Base-by-base conservation (phyloP, 164 flowering plant genomes). In the Macadamia tetraphylla region DNA sequence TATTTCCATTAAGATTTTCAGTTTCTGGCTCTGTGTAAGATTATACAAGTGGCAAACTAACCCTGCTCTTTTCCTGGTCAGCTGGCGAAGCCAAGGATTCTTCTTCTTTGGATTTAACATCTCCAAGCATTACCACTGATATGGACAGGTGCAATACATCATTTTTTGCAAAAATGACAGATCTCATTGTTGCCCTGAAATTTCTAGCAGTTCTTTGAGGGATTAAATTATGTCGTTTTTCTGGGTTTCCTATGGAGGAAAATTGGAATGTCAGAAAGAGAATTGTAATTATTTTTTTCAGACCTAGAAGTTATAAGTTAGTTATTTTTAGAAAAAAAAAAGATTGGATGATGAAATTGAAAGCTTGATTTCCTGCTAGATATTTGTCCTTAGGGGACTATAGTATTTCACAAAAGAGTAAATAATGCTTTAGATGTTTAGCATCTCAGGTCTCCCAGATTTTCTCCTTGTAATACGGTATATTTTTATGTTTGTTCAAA, bases 21-120 rank as follows among this genome's bases (percentile, higher is more conserved):
- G n/a, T 65, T 64, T 42, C 66, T 35, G 53, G 40, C 58, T 71
- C 11, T n/a, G 44, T 71, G 31, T n/a, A 46, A 55, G 44, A 9
- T 58, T 30, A 59, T 63, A 4, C 43, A 58, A 18, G 63, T 6
- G 23, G 12, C 58, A 30, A 64, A 55, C 46, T 35, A 67, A 73
- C n/a, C 30, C 40, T 32, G 46, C 53, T 30, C 52, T 63, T 53
- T 53, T 17, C 17, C 55, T 43, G 70, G 75, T 73, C 85, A 91
- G 98, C 90, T 68, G 78, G 72, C 73, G 97, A 92, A 68, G 77
- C 73, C 62, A 92, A 84, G 77, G 97, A 86, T 68, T 78, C 78
- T 76, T 61, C 86, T 29, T 68, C 91, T 66, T 68, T 82, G 69
- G 81, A 56, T 62, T 71, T 80, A 29, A 69, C 76, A 63, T 70